Evolutionary conservation across 1,284 basidiomycete genomes (phyloP), one percentile per base, ranked within the genome.

Genomic region (Trichosporon ovoides): DNA sequence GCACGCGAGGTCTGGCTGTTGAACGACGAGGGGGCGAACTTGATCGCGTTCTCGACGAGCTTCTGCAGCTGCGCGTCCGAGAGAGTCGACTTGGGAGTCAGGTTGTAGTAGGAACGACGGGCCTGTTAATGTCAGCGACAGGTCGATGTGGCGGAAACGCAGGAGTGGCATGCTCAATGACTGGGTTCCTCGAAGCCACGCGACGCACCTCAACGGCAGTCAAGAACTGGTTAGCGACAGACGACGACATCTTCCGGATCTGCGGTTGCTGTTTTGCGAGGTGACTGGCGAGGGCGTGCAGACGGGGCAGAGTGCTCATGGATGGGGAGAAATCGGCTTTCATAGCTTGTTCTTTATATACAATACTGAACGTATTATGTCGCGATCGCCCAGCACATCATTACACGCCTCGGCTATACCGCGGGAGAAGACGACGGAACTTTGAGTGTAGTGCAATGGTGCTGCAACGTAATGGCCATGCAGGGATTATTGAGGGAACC

Each of bases 1-100:
- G 77, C 77, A 14, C 80, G 73, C 4, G 75, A 71, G 13, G 77
- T 75, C 65, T 81, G 79, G 36, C 76, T 77, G 75, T 82, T 81
- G 76, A 71, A 77, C 34, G 69, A 68, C 46, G 68, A 72, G 14
- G 80, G 80, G 7, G 77, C 69, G 66, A 78, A 71, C 66, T 78
- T 78, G 62, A 81, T 70, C 50, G 71, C 70, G 43, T 72, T 63
- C 63, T 78, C 66, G 60, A 81, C 75, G 48, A 81, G 62, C 46
- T 70, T 69, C 31, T 73, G 62, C 57, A 81, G 65, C 57, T 76
- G 66, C 7, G 68, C 69, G 56, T 79, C 68, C 28, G 73, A 59
- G 52, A 81, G 64, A 34, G 77, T 65, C 13, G 70, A 70, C 57
- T 73, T 69, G 62, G 75, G 71, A 53, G 70, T 70, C 19, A 81